phyloP scores from a whole-genome alignment of 352 stramenopile species.

The Thalassiosira livingstoniorum region DNA sequence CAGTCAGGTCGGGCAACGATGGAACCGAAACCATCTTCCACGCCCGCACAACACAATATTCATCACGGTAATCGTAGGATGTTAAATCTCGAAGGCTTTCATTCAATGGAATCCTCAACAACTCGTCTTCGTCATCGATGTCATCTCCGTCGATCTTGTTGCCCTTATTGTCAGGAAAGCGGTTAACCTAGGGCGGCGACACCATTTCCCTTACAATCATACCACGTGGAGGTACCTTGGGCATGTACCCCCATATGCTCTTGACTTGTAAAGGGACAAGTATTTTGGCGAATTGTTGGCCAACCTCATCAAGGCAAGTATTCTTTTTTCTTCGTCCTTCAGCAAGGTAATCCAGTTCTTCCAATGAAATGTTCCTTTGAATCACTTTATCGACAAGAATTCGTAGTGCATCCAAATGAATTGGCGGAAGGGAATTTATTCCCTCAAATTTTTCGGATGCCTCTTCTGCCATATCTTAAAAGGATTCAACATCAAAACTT shows the following conservation, averaged over 20 bases:
- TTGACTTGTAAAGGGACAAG: constrained; percentile 51
- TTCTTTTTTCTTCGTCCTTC: constrained; percentile 34
- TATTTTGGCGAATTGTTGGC: constrained; percentile 71
- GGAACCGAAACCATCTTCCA: too few relatives aligned
- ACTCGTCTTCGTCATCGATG: constrained; percentile 4
- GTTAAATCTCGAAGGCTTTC: constrained; percentile 41
- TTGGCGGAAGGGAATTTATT: too few relatives aligned
- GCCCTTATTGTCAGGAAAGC: constrained; percentile 53
- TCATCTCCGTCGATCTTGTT: constrained; percentile 1
- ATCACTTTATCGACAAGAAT: too few relatives aligned
- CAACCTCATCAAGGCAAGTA: constrained; percentile 63
- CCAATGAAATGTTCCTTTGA: too few relatives aligned
- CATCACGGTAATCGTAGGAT: too few relatives aligned
- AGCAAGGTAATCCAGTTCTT: constrained; percentile 39
- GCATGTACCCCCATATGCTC: constrained; percentile 70
- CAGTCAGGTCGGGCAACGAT: too few relatives aligned
- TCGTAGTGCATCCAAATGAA: too few relatives aligned
- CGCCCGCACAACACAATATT: too few relatives aligned
- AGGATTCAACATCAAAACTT: too few relatives aligned
- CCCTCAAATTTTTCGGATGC: too few relatives aligned
- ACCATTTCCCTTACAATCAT: constrained; percentile 55
- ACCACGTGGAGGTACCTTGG: constrained; percentile 59
- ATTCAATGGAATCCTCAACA: constrained; percentile 22
- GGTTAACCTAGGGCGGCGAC: constrained; percentile 53
- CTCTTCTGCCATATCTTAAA: too few relatives aligned